Base-by-base conservation (phyloP, 1,284 basidiomycete genomes). In the Pascua sp. region DNA sequence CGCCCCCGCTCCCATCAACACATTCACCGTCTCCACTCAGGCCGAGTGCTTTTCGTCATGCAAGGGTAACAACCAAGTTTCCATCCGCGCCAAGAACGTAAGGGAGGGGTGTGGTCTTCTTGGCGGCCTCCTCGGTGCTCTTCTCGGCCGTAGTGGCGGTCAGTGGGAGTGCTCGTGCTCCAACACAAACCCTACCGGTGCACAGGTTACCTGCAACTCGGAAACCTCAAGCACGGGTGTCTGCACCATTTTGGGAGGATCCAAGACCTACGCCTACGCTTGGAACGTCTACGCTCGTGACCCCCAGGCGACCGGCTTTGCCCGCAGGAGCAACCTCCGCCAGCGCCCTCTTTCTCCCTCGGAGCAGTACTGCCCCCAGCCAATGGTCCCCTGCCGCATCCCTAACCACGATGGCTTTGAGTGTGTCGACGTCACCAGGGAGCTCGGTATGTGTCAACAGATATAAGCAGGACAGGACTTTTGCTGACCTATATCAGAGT, bases 401-500 rank as follows among this genome's bases (percentile, higher is more conserved):
- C 51, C 51, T 37, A 44, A 39, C 16, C n/a, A 15, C 10, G 51
- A 46, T 17, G 24, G 43, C 17, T 54, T 46, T 41, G 53, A 59
- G 53, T 59, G 57, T 46, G 32, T 59, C 57, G 57, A 59, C 49
- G 41, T 41, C 24, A 5, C 37, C 18, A 13, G 41, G 13, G 57
- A 59, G 49, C 49, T 59, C 32, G 50, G 50, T 51, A 17, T 4
- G 50, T 51, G 10, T 18, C n/a, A 40, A 9, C 42, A 43, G n/a
- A 42, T n/a, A 15, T 17, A 11, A 15, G 9, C 15, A 16, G 11
- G 3, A 4, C 3, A 32, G 7, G 24, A 32, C 24, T 4, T 4
- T 32, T 32, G 50, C 50, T 51, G n/a, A 51, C 51, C 9, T n/a
- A 12, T 40, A 2, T 4, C 53, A 61, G 61, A 62, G 45, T 57